Evolutionary conservation across 2,329 filamentous ascomycete genomes (phyloP).

Genomic region (Domatiomyces catenatus): DNA sequence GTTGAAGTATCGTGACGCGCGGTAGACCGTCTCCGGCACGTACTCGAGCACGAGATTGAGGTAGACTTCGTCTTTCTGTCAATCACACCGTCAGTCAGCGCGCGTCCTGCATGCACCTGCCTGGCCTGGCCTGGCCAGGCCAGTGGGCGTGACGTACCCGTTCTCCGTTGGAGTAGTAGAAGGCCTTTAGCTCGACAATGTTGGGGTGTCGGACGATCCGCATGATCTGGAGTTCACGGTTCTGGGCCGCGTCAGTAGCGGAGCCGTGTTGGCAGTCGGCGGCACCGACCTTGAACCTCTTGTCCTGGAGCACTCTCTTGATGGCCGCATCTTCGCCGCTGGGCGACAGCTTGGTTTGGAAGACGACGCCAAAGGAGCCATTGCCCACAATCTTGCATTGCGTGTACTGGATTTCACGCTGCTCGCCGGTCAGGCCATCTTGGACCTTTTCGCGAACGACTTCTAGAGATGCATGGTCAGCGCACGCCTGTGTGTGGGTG

Average conservation of each 20-base stretch:
- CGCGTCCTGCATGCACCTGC: background rate
- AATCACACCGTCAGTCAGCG: background rate
- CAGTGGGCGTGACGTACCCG: conserved; percentile 46
- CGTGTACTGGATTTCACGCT: conserved; percentile 91
- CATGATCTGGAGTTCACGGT: conserved; percentile 98
- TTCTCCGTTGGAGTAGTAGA: conserved; percentile 98
- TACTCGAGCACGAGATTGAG: conserved; percentile 96
- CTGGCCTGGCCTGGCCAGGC: too few species aligned
- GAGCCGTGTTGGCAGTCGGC: conserved; percentile 1
- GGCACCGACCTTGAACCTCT: conserved; percentile 81
- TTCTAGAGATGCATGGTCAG: conserved; percentile 42
- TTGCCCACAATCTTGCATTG: conserved; percentile 99
- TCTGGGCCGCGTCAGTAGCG: conserved; percentile 42
- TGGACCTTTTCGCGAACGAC: conserved; percentile 98
- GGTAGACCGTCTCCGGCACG: conserved; percentile 95
- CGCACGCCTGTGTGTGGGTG: conserved; percentile 6
- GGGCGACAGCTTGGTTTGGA: conserved; percentile 97
- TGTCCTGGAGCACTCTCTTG: conserved; percentile 97
- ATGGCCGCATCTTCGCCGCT: conserved; percentile 96
- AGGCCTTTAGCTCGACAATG: conserved; percentile 96
- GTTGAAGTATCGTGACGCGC: conserved; percentile 96
- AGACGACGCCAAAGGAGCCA: conserved; percentile 95
- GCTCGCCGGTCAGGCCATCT: conserved; percentile 92
- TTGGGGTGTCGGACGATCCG: conserved; percentile 97
- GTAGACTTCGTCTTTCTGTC: conserved; percentile 91